Base-by-base conservation (phyloP, 2,329 filamentous ascomycete species). In the Trichoderma breve region DNA sequence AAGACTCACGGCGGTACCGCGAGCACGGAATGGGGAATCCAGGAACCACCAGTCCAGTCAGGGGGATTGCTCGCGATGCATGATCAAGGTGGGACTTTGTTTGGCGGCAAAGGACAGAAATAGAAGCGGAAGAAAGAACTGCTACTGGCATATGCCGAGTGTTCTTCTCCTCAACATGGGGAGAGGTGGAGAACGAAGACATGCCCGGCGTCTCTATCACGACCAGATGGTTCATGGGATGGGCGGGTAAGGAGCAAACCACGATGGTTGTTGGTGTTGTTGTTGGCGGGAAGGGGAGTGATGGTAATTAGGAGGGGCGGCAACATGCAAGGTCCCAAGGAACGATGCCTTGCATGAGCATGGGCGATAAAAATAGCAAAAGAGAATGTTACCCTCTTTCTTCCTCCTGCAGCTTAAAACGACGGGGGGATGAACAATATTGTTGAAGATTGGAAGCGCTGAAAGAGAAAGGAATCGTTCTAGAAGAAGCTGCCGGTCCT, bases 31-130 rank as follows among this genome's bases (percentile, higher is more conserved):
- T 47, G 43, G 62, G 64, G 39, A n/a, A 36, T 53, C 30, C 70
- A 72, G 70, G 70, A 72, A 72, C 70, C 28, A 62, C 63, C 55
- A 72, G 32, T 72, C 34, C 7, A n/a, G 55, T 43, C 39, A 43
- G 55, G 43, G 30, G 36, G 28, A 3, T 28, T 18, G 12, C 26
- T 43, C 21, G 63, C 18, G 30, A 61, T 71, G 60, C 51, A 36
- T 61, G n/a, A 39, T 28, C 30, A 15, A 43, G 36, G 24, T 47
- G 57, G 72, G 70, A 71, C 36, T 64, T 60, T 68, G 32, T n/a
- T 21, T 34, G 64, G 18, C 30, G 47, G 60, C 6, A 30, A 55
- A 43, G 58, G 58, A 69, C 71, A 70, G 58, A 58, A 72, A 72
- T 70, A 70, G 66, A 58, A 67, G 55, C 64, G 36, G 24, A 24